Percentiles rank a stretch among this genome's conserved stretches.
Conservation (phyloP, 768 basidiomycete species). For the Sutorius australiensis region DNA sequence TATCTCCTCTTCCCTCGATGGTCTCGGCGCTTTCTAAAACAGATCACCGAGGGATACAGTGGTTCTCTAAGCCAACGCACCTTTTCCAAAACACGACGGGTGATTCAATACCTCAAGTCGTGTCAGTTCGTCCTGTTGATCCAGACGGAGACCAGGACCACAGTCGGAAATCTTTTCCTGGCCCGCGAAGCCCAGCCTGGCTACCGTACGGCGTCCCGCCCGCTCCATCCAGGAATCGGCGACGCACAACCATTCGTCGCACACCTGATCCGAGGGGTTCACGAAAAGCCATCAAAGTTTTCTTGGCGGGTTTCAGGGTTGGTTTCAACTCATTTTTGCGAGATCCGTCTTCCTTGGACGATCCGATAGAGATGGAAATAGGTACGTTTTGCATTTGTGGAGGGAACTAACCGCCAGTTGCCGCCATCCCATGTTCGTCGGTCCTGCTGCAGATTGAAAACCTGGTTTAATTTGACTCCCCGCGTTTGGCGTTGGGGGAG, state of each 20-base stretch:
- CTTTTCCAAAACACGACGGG: neutral
- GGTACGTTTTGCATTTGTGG: neutral
- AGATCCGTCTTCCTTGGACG: neutral
- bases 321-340: neutral
- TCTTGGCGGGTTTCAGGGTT: neutral
- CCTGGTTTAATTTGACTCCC: neutral
- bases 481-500: too few species aligned
- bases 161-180: neutral
- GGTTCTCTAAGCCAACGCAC: conserved; percentile 1
- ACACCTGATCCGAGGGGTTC: conserved; percentile 22
- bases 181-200: neutral
- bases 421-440: neutral
- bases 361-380: neutral
- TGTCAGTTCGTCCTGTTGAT: conserved; percentile 2
- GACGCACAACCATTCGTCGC: neutral
- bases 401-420: neutral
- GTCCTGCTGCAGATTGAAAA: neutral
- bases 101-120: neutral
- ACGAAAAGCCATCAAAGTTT: conserved; percentile 1
- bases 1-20: conserved; percentile 4
- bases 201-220: neutral
- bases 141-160: neutral
- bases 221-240: conserved; percentile 7
- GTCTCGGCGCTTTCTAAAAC: conserved; percentile 3
- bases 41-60: neutral